Base-by-base conservation (phyloP, 495 filamentous ascomycete species). In the Terfezia boudieri region DNA sequence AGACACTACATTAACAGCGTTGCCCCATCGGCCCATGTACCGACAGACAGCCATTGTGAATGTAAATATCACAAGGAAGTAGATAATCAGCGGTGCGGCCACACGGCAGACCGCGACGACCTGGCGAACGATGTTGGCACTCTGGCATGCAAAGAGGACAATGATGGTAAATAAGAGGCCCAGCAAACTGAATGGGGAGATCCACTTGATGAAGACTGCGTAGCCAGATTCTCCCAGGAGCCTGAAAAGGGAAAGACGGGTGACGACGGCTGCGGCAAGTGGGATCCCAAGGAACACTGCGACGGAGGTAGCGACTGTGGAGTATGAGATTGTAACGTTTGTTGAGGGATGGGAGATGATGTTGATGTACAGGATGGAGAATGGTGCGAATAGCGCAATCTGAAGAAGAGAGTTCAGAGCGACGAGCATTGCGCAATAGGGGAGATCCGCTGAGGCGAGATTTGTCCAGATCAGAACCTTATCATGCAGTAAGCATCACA, bases 341-440 rank as follows among this genome's bases (percentile, higher is more conserved):
- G 59, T 41, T 38, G 57, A 49, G 16, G 60, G 61, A 9, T 57
- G 55, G 60, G 76, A 76, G 62, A 90, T 80, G 53, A 86, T 70
- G 32, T 72, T 69, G 62, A 93, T 78, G 69, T 85, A 94, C 57
- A 92, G 74, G 51, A 93, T 64, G 1, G 82, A 77, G 8, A 92
- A 64, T 0, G 86, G 87, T 0, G 86, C 87, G 59, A 82, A 94
- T 6, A 94, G 70, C 3, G 92, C 76, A 67, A 94, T 92, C 57
- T 94, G 86, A 9, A 94, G 71, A 23, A 92, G 62, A 0, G 85
- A 89, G 66, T 94, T 94, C 60, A 94, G 67, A 37, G 86, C 87
- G 0, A 93, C 86, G 2, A 94, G 78, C 57, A 94, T 84, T 36
- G 87, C 86, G 66, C 87, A 94, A 68, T 93, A 92, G 59, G 90